Base-by-base conservation (phyloP, 305 asterid genomes). In the Fraxinus ornus region DNA sequence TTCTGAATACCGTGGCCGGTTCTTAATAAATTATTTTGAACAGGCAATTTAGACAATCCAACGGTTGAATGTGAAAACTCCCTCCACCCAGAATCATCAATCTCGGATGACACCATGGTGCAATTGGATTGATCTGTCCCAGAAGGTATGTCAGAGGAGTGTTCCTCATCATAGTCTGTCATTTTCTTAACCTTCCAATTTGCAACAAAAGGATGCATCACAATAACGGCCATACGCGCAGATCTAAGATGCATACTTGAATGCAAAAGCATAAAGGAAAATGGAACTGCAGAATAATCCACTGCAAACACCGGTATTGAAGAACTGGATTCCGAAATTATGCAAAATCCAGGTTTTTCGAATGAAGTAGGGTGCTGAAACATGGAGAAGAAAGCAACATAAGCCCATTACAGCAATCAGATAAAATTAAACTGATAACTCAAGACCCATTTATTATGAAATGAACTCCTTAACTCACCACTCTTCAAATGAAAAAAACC, bases 221-320 rank as follows among this genome's bases (percentile, higher is more conserved):
- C 87, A 64, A 85, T 78, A 79, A 80, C 73, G 89, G 87, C 36
- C 68, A 84, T 73, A 76, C 7, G 83, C 15, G 85, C 85, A 77
- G 88, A 88, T 84, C 91, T 89, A 35, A 92, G 87, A 44, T 44
- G 78, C 82, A 88, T 77, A 70, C 87, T 87, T 36, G 90, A 84
- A 83, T 94, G 97, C 84, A 96, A 52, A 82, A 83, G 83, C 85
- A 83, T 44, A 85, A 92, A 94, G 85, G 88, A 82, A 85, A 84
- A 85, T 0, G 99, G 99, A 68, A 90, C 87, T 66, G 97, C 91
- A 79, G 89, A 86, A 83, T 88, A 89, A 84, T 91, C 89, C 84
- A 94, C 83, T 36, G 89, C 52, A 86, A 93, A 90, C 75, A 89
- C 68, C 30, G 99, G 99, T 77, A 89, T 80, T 71, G 76, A 83